Evolutionary conservation across 768 basidiomycete species (phyloP).

Genomic region (Megacollybia marginata): DNA sequence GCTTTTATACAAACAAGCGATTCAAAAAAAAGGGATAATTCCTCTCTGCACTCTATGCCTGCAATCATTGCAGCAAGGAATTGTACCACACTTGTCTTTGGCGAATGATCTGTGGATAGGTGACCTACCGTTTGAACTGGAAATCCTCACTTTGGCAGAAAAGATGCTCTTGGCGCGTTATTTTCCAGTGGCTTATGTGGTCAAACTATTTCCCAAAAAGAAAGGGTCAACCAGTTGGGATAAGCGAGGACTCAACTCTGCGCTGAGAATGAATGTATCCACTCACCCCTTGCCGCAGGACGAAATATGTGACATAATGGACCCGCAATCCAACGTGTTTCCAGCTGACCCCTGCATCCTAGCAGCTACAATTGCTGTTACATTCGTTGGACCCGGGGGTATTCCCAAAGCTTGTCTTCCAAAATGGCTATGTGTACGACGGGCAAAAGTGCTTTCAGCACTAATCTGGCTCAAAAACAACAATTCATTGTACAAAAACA

Average conservation of each 20-base stretch:
- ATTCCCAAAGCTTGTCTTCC: too few species aligned
- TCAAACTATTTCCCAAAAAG: slow-evolving; percentile 21
- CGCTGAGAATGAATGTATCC: slow-evolving; percentile 3
- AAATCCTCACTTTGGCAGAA: slow-evolving; percentile 20
- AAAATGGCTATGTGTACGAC: too few species aligned
- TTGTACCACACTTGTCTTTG: slow-evolving; percentile 13
- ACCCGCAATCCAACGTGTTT: too few species aligned
- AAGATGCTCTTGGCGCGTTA: slow-evolving; percentile 19
- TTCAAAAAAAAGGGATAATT: neutral
- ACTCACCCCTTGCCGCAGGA: slow-evolving; percentile 2
- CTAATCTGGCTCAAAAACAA: too few species aligned
- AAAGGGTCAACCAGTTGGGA: neutral
- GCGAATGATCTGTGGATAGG: slow-evolving; percentile 30
- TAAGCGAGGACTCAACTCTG: neutral
- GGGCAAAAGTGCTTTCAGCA: too few species aligned
- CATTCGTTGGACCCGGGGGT: too few species aligned
- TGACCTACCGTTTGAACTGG: slow-evolving; percentile 13
- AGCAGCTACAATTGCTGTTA: too few species aligned
- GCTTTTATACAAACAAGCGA: neutral
- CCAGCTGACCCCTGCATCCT: too few species aligned
- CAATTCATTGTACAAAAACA: too few species aligned
- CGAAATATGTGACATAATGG: too few species aligned
- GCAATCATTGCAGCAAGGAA: neutral
- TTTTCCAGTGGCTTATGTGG: slow-evolving; percentile 18
- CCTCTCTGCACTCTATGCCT: neutral